Percentiles rank a stretch among this genome's conserved stretches.
These are phyloP conservation scores for Diaporthe sp. DNA, from an alignment of 2,329 filamentous ascomycete genomes.

Conservation along the genomic window DNA sequence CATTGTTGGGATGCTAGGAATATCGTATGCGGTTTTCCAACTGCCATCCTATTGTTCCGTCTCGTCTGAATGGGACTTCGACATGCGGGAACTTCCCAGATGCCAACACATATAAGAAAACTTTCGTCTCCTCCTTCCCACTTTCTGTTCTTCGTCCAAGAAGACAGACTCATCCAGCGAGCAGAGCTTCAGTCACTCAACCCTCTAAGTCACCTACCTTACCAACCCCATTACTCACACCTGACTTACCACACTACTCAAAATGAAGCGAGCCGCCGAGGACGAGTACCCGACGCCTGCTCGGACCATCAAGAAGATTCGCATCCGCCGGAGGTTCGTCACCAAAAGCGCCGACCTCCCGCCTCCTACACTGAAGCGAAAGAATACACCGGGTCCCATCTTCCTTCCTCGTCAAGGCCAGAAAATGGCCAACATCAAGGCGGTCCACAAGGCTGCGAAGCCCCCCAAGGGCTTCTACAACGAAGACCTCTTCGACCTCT, in stretches of 20 bases:
- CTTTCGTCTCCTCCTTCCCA: not conserved
- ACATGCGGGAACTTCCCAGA: not conserved
- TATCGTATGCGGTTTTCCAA: not conserved
- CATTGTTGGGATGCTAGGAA: not conserved
- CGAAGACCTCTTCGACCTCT: conserved; percentile 25
- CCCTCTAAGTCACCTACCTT: not conserved
- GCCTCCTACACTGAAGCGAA: not conserved
- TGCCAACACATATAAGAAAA: not conserved
- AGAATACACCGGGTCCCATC: conserved; percentile 4
- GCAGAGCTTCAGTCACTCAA: not conserved
- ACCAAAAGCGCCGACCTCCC: not conserved
- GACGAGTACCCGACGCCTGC: conserved; percentile 2
- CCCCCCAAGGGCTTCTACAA: conserved; percentile 14
- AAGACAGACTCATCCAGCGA: not conserved
- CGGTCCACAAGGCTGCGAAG: not conserved
- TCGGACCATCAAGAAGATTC: conserved; percentile 14
- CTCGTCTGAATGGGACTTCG: not conserved
- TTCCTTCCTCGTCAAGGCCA: not conserved
- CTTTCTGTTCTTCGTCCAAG: not conserved
- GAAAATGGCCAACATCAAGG: not conserved
- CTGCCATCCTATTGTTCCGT: not conserved
- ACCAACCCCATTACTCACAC: not conserved
- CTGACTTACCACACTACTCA: not conserved
- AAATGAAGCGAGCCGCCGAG: conserved; percentile 12
- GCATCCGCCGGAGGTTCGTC: not conserved